Evolutionary conservation across 2,329 filamentous ascomycete species (phyloP), one percentile per base, ranked within the genome.

Genomic region (Clonostachys chloroleuca): DNA sequence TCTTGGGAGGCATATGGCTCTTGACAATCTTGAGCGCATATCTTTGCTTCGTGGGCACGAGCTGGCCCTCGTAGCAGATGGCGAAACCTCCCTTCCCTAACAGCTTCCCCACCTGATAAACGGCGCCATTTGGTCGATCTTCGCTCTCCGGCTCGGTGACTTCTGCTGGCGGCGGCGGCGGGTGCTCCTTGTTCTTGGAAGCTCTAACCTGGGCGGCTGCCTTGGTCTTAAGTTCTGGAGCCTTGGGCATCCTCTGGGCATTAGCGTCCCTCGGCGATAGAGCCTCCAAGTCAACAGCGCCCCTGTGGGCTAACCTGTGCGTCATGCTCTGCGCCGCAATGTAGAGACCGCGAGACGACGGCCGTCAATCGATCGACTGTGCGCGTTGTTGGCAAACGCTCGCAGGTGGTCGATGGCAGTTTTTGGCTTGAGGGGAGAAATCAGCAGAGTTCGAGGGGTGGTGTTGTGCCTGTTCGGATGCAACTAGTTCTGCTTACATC

Each of bases 11-110:
- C 87, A 92, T 92, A 61, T 86, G 81, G 58, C 86, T 88, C 70
- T 85, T 88, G 60, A 92, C 88, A 60, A 92, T 89, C 72, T 92
- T 92, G 57, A 92, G 73, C 41, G 88, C 88, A 61, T 83, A 86
- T 54, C 78, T 78, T 59, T 85, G 83, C 58, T 79, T 85, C 6
- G 80, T 81, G 12, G 84, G 80, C 45, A 81, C 73, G 47, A 87
- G 69, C 55, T 85, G 81, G 43, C 84, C 87, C 56, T 84, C 81
- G 60, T 92, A 87, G 69, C 87, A 92, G 51, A 92, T 86, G 54
- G 88, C 88, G 60, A 92, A 92, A 10, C 88, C 88, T 42, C 88
- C 88, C 67, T 89, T 92, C 24, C 88, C 88, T 49, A 92, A 74
- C 60, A 89, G 74, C 57, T 82, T 83, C 48, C 87, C 86, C 34